Percentiles rank a stretch among this genome's conserved stretches.
phyloP scores from a whole-genome alignment of 2,329 filamentous ascomycete genomes.

The Fonsecaea monophora region DNA sequence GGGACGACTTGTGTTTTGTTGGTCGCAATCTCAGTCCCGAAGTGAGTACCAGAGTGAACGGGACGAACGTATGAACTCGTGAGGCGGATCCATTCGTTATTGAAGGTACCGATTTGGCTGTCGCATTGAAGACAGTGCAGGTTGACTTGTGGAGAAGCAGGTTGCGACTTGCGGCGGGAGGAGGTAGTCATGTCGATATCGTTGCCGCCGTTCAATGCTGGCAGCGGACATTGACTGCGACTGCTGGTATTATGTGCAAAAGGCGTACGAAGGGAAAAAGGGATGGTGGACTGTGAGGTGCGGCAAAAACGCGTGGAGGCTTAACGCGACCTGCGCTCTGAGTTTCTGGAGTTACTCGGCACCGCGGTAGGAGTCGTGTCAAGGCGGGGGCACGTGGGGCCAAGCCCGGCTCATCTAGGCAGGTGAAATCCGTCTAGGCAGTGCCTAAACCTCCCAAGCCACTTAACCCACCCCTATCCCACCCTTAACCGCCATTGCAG shows the following conservation, averaged over 20 bases:
- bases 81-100: conserved; percentile 39
- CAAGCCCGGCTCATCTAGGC: background rate
- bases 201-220: background rate
- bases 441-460: no score
- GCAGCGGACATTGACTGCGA: conserved; percentile 4
- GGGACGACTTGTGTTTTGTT: conserved; percentile 36
- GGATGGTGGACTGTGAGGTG: background rate
- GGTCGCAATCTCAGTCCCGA: conserved; percentile 33
- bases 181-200: conserved; percentile 21
- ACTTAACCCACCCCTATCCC: no score
- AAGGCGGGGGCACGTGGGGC: background rate
- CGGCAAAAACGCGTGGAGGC: background rate
- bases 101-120: conserved; percentile 38
- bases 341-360: no score
- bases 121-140: conserved; percentile 39
- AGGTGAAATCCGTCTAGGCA: background rate
- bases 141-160: conserved; percentile 24
- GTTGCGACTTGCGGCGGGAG: conserved; percentile 19
- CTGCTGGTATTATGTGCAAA: background rate
- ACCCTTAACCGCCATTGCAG: background rate
- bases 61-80: conserved; percentile 38
- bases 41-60: conserved; percentile 31
- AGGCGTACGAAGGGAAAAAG: background rate
- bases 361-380: background rate
- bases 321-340: background rate